These are phyloP conservation scores for Gaillardinia entomophila DNA, from an alignment of 805 yeast species.

Conservation along the genomic window DNA sequence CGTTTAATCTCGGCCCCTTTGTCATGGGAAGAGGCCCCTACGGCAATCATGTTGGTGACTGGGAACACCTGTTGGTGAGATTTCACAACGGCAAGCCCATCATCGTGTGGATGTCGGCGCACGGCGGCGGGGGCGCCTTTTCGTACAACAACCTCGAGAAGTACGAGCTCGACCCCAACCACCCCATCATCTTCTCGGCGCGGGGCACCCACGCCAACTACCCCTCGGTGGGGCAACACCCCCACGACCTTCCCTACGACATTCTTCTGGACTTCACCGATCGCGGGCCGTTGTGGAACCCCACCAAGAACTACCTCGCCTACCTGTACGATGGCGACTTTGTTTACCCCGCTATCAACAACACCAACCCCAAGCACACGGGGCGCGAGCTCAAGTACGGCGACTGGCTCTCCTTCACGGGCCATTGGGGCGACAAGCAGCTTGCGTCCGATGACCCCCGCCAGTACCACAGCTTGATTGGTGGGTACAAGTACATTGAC, in stretches of 20 bases:
- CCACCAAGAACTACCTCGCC: conserved; percentile 72
- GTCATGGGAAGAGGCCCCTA: conserved; percentile 98
- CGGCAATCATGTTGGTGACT: conserved; percentile 96
- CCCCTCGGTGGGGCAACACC: conserved; percentile 92
- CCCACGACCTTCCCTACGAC: conserved; percentile 91
- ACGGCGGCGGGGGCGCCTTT: conserved; percentile 94
- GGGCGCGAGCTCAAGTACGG: conserved; percentile 53
- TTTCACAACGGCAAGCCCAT: conserved; percentile 77
- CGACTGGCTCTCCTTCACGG: conserved; percentile 74
- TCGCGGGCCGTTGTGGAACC: conserved; percentile 94
- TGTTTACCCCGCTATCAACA: conserved; percentile 36
- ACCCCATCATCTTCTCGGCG: conserved; percentile 82
- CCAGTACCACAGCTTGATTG: conserved; percentile 79
- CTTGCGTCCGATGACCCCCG: conserved; percentile 64
- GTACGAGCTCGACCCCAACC: conserved; percentile 34
- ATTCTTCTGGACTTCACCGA: conserved; percentile 91
- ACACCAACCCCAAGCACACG: conserved; percentile 38
- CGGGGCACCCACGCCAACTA: conserved; percentile 97
- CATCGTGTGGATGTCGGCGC: conserved; percentile 95
- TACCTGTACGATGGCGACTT: conserved; percentile 67
- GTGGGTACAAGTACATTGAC: conserved; percentile 81
- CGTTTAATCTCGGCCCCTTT: conserved; percentile 91
- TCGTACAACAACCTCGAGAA: conserved; percentile 71
- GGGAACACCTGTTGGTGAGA: conserved; percentile 93
- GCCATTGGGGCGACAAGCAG: conserved; percentile 89